Conservation (phyloP, 225 moss, liverwort and hornwort species). For the Marchantia paleacea region DNA sequence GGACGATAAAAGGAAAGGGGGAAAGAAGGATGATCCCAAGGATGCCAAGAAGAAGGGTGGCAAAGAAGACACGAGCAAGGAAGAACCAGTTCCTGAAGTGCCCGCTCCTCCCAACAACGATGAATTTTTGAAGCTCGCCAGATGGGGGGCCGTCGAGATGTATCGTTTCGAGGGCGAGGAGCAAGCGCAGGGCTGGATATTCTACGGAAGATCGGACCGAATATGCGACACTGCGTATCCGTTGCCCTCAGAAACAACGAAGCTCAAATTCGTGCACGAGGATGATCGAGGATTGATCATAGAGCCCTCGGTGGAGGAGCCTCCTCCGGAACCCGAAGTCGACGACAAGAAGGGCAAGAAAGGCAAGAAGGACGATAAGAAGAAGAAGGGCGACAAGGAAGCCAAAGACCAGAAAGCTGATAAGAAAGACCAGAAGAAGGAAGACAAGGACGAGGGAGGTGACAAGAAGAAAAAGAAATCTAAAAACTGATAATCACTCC, state of each 20-base stretch:
- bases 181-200: slow-evolving; percentile 33
- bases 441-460: slow-evolving; percentile 8
- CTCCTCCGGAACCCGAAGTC: neutral
- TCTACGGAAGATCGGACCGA: slow-evolving; percentile 34
- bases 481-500: neutral
- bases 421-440: neutral
- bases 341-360: neutral
- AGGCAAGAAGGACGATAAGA: neutral
- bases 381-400: neutral
- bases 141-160: slow-evolving; percentile 40
- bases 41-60: slow-evolving; percentile 22
- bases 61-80: slow-evolving; percentile 26
- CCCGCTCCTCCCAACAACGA: slow-evolving; percentile 9
- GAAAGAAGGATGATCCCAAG: neutral
- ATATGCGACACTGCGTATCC: slow-evolving; percentile 42
- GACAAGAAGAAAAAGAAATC: neutral
- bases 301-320: neutral
- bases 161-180: slow-evolving; percentile 30
- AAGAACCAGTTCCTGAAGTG: neutral
- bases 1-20: neutral
- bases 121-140: slow-evolving; percentile 13
- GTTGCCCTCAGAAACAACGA: slow-evolving; percentile 7
- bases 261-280: slow-evolving; percentile 35
- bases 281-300: slow-evolving; percentile 25
- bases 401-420: neutral